Evolutionary conservation across 768 basidiomycete genomes (phyloP).

Genomic region (Hygrocybe coccinea): DNA sequence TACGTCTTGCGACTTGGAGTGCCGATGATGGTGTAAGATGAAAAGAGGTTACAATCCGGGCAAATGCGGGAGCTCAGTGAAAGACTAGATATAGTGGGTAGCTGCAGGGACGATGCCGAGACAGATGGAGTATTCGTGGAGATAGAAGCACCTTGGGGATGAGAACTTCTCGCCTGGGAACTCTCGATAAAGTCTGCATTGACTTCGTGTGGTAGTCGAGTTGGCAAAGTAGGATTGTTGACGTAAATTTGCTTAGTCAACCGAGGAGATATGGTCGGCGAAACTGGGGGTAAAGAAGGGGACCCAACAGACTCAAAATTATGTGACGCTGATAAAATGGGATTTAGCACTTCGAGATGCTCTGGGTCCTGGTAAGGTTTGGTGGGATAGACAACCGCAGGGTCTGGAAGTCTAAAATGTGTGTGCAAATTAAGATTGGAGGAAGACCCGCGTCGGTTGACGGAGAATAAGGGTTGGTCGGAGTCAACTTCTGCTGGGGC

Average conservation of each 20-base stretch:
- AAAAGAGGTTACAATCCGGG: not conserved
- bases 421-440: not conserved
- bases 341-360: not conserved
- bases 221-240: not conserved
- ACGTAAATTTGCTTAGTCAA: not conserved
- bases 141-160: not conserved
- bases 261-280: not conserved
- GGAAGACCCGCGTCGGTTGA: not conserved
- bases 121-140: not conserved
- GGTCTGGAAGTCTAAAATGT: not conserved
- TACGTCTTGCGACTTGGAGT: constrained; percentile 5
- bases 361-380: not conserved
- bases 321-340: not conserved
- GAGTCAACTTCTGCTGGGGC: not conserved
- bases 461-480: not conserved
- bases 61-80: not conserved
- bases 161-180: not conserved
- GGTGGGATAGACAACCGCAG: not conserved
- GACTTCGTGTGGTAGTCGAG: not conserved
- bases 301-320: not conserved
- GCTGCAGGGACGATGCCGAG: not conserved
- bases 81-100: not conserved
- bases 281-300: not conserved
- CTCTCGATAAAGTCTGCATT: not conserved
- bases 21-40: not conserved